Evolutionary conservation across 2,329 filamentous ascomycete species (phyloP).

Genomic region (Sordariomycetes sp.): DNA sequence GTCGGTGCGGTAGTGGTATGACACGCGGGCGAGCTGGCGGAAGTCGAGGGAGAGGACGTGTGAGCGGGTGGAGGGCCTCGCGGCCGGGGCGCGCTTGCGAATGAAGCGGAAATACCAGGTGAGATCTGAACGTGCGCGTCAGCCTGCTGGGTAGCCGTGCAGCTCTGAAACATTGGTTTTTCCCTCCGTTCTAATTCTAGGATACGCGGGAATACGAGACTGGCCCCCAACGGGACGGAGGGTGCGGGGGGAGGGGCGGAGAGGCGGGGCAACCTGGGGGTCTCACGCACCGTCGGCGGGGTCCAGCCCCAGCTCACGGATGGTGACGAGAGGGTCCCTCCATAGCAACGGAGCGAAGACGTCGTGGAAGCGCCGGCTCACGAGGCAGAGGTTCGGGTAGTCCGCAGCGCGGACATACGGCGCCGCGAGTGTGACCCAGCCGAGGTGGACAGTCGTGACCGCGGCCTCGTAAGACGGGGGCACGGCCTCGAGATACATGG

Average conservation of each 20-base stretch:
- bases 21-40: slow-evolving; percentile 23
- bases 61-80: slow-evolving; percentile 22
- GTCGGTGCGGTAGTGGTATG: slow-evolving; percentile 26
- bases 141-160: not conserved
- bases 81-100: slow-evolving; percentile 15
- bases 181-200: not conserved
- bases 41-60: slow-evolving; percentile 35
- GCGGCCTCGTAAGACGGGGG: slow-evolving; percentile 43
- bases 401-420: slow-evolving; percentile 26
- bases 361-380: slow-evolving; percentile 29
- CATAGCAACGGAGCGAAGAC: slow-evolving; percentile 39
- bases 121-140: slow-evolving; percentile 22
- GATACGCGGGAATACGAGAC: not conserved
- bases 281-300: slow-evolving; percentile 28
- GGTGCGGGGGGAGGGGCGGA: not conserved
- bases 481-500: not conserved
- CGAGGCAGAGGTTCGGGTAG: slow-evolving; percentile 32
- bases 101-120: slow-evolving; percentile 35
- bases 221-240: not conserved
- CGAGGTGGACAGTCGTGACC: slow-evolving; percentile 18
- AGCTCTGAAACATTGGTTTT: not conserved
- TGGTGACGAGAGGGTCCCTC: slow-evolving; percentile 30
- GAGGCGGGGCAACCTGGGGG: not conserved
- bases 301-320: slow-evolving; percentile 24
- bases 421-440: slow-evolving; percentile 36